Percentiles rank a stretch among this genome's conserved stretches.
Conservation (phyloP, 1,284 basidiomycete species). For the Puccinia horiana region DNA sequence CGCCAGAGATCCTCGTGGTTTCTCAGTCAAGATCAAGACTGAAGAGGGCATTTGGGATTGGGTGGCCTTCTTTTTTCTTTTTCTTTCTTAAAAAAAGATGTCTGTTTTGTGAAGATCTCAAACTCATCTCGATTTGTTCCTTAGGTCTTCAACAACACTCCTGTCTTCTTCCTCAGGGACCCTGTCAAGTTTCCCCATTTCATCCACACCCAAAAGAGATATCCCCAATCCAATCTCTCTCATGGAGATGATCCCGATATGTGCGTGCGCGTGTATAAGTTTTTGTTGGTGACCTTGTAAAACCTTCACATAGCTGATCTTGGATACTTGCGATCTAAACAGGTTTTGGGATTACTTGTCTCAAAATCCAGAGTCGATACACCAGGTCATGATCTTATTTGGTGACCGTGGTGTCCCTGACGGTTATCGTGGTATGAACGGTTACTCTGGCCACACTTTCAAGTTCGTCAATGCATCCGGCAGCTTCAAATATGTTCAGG, state of each 20-base stretch:
- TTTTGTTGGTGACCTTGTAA: neutral
- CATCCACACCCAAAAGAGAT: conserved; percentile 49
- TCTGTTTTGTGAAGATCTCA: neutral
- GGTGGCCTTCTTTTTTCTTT: conserved; percentile 64
- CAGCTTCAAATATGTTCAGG: conserved; percentile 47
- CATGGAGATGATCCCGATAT: conserved; percentile 48
- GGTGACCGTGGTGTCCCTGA: conserved; percentile 45
- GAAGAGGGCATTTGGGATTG: conserved; percentile 86
- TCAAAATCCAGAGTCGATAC: conserved; percentile 46
- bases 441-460: conserved; percentile 44
- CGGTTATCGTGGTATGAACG: conserved; percentile 43
- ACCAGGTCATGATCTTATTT: conserved; percentile 49
- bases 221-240: conserved; percentile 43
- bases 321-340: neutral
- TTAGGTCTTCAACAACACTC: conserved; percentile 76
- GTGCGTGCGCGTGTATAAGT: neutral
- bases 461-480: conserved; percentile 47
- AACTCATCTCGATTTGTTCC: neutral
- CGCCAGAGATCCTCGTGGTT: conserved; percentile 88
- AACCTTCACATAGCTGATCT: neutral
- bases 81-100: neutral
- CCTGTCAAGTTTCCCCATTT: conserved; percentile 65
- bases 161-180: conserved; percentile 82
- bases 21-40: conserved; percentile 85
- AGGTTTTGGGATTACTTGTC: conserved; percentile 49